A percentile compares a stretch with the other conserved stretches of the same genome.
phyloP scores from a whole-genome alignment of 2,329 filamentous ascomycete genomes.

The Colletotrichum costaricense region DNA sequence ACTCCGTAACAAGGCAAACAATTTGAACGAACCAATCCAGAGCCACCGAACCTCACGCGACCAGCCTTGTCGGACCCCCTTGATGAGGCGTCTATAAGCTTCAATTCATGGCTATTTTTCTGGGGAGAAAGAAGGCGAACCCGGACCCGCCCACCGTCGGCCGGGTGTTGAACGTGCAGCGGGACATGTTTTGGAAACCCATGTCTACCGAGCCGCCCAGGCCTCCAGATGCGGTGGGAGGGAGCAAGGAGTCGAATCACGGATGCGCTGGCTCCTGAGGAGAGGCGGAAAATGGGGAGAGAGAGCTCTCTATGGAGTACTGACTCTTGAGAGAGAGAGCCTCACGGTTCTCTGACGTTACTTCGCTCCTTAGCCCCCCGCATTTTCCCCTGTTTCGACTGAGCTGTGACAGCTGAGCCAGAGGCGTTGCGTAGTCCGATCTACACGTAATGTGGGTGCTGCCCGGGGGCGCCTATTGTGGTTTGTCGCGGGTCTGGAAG shows the following conservation, averaged over 20 bases:
- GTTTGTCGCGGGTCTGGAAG: not conserved
- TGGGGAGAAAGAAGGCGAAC: not conserved
- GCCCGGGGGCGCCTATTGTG: not conserved
- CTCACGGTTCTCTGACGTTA: slow-evolving; percentile 1
- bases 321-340: no score
- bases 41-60: not conserved
- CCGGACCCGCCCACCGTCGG: not conserved
- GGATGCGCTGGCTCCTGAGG: not conserved
- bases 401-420: slow-evolving; percentile 22
- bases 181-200: slow-evolving; percentile 20
- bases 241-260: slow-evolving; percentile 2
- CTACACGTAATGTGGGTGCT: slow-evolving; percentile 13
- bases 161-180: not conserved
- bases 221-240: not conserved
- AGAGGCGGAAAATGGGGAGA: no score
- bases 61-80: not conserved
- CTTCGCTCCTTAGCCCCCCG: not conserved
- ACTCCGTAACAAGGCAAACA: not conserved
- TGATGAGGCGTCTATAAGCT: slow-evolving; percentile 7
- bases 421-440: slow-evolving; percentile 10
- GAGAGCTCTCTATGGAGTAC: no score
- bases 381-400: slow-evolving; percentile 19
- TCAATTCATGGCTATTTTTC: slow-evolving; percentile 23
- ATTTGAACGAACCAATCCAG: not conserved
- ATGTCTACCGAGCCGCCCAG: not conserved